Conservation (phyloP, 2,329 filamentous ascomycete species). For the Talaromyces funiculosus region DNA sequence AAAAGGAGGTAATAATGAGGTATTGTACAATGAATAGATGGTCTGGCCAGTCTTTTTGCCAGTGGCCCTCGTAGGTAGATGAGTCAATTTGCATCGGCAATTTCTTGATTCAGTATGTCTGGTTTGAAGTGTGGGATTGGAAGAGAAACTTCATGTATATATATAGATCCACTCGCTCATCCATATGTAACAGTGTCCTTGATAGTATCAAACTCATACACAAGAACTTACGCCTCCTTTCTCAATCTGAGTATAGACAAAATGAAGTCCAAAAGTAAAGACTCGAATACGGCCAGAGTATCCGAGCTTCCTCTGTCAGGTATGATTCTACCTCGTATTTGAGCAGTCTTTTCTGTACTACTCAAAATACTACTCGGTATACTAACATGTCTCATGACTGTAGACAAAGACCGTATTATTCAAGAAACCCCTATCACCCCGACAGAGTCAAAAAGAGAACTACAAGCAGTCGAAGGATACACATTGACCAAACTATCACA, state of each 20-base stretch:
- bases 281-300: not conserved
- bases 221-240: not conserved
- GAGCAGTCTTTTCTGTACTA: not conserved
- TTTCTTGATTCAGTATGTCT: not conserved
- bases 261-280: not conserved
- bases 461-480: slow-evolving; percentile 15
- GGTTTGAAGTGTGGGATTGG: not conserved
- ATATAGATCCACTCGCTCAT: not conserved
- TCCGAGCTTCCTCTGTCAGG: slow-evolving; percentile 13
- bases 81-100: not conserved
- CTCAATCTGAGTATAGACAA: not conserved
- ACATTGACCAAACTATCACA: slow-evolving; percentile 18
- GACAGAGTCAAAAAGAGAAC: not conserved
- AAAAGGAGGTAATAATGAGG: not conserved
- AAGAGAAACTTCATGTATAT: not conserved
- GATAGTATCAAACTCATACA: not conserved
- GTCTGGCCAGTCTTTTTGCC: not conserved
- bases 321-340: slow-evolving; percentile 8
- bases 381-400: not conserved
- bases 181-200: not conserved
- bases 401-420: not conserved
- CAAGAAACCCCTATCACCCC: not conserved
- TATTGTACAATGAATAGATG: not conserved
- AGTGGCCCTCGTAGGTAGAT: not conserved
- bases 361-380: too few species aligned